Percentiles rank a stretch among this genome's conserved stretches.
These are phyloP conservation scores for Aspergillus uvarum DNA, from an alignment of 2,329 filamentous ascomycete species.

Conservation along the genomic window DNA sequence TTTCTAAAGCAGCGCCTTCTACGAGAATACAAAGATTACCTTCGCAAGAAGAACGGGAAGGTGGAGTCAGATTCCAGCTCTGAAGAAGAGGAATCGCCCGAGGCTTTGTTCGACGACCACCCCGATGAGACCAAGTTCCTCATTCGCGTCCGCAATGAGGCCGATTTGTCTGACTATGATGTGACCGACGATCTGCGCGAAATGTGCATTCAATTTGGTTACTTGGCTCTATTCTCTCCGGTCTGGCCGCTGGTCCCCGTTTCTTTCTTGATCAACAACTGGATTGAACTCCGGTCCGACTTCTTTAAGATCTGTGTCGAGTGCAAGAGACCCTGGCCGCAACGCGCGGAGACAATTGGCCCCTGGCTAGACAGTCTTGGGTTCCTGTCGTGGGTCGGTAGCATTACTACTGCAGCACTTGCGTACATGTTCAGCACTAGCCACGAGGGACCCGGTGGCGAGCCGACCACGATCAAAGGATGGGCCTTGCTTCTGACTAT, in stretches of 20 bases:
- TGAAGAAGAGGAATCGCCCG: constrained; percentile 25
- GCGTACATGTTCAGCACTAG: constrained; percentile 83
- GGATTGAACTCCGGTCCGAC: constrained; percentile 90
- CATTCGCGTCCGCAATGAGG: constrained; percentile 77
- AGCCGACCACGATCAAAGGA: constrained; percentile 63
- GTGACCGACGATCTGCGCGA: constrained; percentile 89
- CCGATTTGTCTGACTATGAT: constrained; percentile 82
- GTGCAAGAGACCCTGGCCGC: constrained; percentile 84
- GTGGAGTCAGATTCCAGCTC: constrained; percentile 19
- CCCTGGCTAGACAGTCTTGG: constrained; percentile 87
- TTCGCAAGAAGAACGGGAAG: constrained; percentile 29
- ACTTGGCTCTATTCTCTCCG: constrained; percentile 84
- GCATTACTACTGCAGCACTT: constrained; percentile 80
- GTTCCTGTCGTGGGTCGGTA: constrained; percentile 92
- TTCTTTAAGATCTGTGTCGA: constrained; percentile 93
- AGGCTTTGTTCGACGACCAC: constrained; percentile 59
- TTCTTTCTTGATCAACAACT: constrained; percentile 93
- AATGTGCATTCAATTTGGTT: constrained; percentile 84
- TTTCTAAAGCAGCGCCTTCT: constrained; percentile 78
- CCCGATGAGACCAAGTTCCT: constrained; percentile 82
- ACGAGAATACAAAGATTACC: constrained; percentile 61
- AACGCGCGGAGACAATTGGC: constrained; percentile 89
- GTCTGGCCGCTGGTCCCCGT: constrained; percentile 89
- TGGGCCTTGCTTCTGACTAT: constrained; percentile 82
- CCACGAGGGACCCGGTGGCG: constrained; percentile 47